phyloP scores from a whole-genome alignment of 225 moss, liverwort and hornwort genomes.

The Sphagnum tenellum region DNA sequence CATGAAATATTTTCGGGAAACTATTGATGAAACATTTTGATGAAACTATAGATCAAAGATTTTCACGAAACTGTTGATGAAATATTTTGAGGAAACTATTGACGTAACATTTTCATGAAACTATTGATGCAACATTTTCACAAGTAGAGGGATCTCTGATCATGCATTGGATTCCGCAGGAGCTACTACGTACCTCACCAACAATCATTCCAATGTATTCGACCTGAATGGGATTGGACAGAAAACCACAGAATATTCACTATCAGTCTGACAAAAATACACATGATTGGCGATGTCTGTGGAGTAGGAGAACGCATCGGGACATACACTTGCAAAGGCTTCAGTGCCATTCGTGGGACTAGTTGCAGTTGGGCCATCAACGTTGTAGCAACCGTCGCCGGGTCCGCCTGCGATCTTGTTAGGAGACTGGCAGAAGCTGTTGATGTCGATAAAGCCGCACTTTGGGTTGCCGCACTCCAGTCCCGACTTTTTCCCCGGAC shows the following conservation, averaged over 20 bases:
- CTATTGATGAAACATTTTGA: too few relatives aligned
- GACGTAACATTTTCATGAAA: too few relatives aligned
- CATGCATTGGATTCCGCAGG: too few relatives aligned
- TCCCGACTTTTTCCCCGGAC: conserved; percentile 7
- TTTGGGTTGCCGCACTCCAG: conserved; percentile 15
- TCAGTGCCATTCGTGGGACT: conserved; percentile 15
- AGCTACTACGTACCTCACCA: too few relatives aligned
- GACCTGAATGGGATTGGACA: conserved; percentile 9
- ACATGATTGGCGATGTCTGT: conserved; percentile 12
- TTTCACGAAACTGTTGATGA: too few relatives aligned
- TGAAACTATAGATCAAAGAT: too few relatives aligned
- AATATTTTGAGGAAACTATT: too few relatives aligned
- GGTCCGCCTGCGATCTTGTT: conserved; percentile 22
- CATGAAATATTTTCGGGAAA: too few relatives aligned
- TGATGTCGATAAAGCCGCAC: conserved; percentile 23
- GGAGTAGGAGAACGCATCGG: conserved; percentile 19
- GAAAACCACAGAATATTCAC: conserved; percentile 18
- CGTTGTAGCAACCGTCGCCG: conserved; percentile 35
- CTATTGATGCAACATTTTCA: too few relatives aligned
- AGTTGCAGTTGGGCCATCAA: conserved; percentile 10
- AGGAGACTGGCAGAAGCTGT: conserved; percentile 10
- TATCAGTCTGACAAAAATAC: conserved; percentile 11
- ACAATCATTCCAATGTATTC: too few relatives aligned
- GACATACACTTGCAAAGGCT: conserved; percentile 18
- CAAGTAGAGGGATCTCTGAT: too few relatives aligned